A percentile compares a stretch with the other conserved stretches of the same genome.
Evolutionary conservation across 768 basidiomycete genomes (phyloP).

Genomic region (Boletus tylopilopsis): DNA sequence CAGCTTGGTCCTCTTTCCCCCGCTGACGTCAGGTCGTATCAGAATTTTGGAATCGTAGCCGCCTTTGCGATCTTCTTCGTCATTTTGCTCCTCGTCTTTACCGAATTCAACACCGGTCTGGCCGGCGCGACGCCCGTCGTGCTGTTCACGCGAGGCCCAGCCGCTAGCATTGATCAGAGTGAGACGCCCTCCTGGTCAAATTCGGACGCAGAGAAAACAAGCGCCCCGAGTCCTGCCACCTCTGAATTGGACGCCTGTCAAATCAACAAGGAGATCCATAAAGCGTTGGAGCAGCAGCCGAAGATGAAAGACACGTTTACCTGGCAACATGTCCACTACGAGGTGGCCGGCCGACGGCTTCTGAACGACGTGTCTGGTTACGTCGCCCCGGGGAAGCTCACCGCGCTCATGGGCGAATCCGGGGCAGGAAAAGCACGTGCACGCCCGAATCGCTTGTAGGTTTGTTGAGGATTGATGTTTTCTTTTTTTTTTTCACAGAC

Average conservation of each 20-base stretch:
- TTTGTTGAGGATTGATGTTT: not conserved
- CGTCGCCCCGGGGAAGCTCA: conserved; percentile 77
- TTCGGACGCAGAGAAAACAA: conserved; percentile 30
- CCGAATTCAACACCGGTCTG: conserved; percentile 46
- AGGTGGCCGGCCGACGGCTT: conserved; percentile 53
- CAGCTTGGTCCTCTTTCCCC: not conserved
- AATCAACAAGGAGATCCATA: conserved; percentile 17
- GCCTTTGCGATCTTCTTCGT: conserved; percentile 63
- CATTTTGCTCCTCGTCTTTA: conserved; percentile 50
- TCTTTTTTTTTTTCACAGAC: conserved; percentile 28
- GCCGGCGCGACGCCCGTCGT: conserved; percentile 41
- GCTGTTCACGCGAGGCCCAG: conserved; percentile 63
- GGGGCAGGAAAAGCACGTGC: conserved; percentile 43
- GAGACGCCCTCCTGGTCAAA: conserved; percentile 10
- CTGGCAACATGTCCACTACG: conserved; percentile 71
- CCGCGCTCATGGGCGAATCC: conserved; percentile 70
- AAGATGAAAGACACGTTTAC: conserved; percentile 63
- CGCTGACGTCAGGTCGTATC: not conserved
- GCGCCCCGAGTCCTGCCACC: conserved; percentile 2
- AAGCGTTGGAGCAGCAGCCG: conserved; percentile 34
- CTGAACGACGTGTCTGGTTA: conserved; percentile 76
- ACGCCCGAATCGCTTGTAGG: no score
- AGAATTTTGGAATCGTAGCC: conserved; percentile 69
- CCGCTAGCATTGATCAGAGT: conserved; percentile 8
- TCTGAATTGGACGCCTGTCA: conserved; percentile 4